Base-by-base conservation (phyloP, 106 monocot species). In the Agapanthus africanus region DNA sequence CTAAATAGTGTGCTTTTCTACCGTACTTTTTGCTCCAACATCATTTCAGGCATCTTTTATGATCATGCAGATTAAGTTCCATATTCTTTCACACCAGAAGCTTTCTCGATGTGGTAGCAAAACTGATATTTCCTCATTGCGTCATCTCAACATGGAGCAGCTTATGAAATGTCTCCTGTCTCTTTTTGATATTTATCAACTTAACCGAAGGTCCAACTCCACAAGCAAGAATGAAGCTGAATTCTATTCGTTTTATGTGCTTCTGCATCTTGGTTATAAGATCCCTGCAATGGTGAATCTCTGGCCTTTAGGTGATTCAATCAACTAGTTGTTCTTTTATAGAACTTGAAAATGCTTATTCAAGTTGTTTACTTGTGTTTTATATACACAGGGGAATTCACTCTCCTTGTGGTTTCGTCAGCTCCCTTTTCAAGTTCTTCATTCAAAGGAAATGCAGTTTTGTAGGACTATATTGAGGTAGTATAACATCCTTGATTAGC, bases 131-230 rank as follows among this genome's bases (percentile, higher is more conserved):
- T 83, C 90, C 42, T 92, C 99, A 39, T 71, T 87, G 67, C 71
- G 75, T 81, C 77, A 93, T 70, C 90, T 99, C 34, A 99, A 99
- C 79, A 78, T 85, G 90, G 99, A 99, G 66, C 99, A 99, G 70
- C 81, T 99, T 59, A 78, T 77, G 33, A 99, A 99, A 73, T 84
- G 84, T 41, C 85, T 93, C 31, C 63, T 82, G 44, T 83, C 89
- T 19, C 89, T 99, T 44, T 85, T 83, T 72, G 79, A 90, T 69
- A 70, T 92, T 50, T 99, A 99, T 84, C 37, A 63, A 73, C 46
- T 70, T 34, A 85, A 80, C 73, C 70, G 66, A 71, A 83, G 36
- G 26, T 70, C 69, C 36, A 68, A 78, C 6, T 65, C 63, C 18
- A 69, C 75, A 66, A 83, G 56, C 66, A 81, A 68, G 51, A 90